Evolutionary conservation across 2,329 filamentous ascomycete species (phyloP).

Genomic region (Sclerotinia glacialis): DNA sequence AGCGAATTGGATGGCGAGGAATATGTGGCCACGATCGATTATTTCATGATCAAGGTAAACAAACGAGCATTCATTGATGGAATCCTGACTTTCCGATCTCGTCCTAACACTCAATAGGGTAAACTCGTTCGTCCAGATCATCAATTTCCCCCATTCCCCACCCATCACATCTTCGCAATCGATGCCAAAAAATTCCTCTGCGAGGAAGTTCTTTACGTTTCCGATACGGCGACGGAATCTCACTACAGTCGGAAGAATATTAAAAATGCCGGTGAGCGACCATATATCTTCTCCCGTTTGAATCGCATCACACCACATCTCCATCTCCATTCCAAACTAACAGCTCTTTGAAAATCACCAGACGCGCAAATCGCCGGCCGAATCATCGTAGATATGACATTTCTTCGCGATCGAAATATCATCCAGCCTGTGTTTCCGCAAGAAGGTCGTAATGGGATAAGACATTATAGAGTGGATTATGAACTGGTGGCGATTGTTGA

Average conservation of each 20-base stretch:
- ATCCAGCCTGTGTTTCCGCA: constrained; percentile 21
- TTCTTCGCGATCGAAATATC: constrained; percentile 24
- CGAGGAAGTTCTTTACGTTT: constrained; percentile 30
- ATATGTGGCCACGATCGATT: constrained; percentile 28
- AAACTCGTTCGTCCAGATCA: constrained; percentile 21
- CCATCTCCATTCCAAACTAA: background rate
- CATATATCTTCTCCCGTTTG: background rate
- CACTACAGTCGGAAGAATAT: constrained; percentile 19
- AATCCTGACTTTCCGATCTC: background rate
- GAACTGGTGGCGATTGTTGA: constrained; percentile 28
- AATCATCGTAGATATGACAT: constrained; percentile 29
- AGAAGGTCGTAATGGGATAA: constrained; percentile 2
- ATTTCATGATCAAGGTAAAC: constrained; percentile 28
- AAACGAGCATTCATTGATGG: background rate
- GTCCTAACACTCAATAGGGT: constrained; percentile 20
- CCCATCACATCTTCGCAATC: constrained; percentile 23
- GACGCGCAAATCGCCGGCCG: constrained; percentile 26
- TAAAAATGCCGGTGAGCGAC: constrained; percentile 22
- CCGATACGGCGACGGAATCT: constrained; percentile 23
- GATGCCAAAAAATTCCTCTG: constrained; percentile 24
- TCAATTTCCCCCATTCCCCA: constrained; percentile 15
- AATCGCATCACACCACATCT: background rate
- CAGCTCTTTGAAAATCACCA: background rate
- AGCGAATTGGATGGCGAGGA: constrained; percentile 24
- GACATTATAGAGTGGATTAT: constrained; percentile 26